Evolutionary conservation across 2,329 filamentous ascomycete genomes (phyloP).

Genomic region (Kalmusia sp.): DNA sequence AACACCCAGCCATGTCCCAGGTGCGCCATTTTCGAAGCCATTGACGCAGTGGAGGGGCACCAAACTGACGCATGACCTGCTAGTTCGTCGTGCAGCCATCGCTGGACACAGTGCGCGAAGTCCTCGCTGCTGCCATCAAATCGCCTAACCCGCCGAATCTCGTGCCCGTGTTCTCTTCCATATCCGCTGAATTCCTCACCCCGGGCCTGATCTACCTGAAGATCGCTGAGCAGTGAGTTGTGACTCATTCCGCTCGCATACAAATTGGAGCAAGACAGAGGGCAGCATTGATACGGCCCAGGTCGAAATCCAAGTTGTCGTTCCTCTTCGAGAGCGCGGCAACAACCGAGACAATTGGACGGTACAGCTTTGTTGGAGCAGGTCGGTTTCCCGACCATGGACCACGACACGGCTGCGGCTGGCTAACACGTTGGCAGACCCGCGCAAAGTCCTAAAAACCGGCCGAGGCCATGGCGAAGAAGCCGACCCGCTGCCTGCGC

Average conservation of each 20-base stretch:
- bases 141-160: constrained; percentile 73
- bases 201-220: constrained; percentile 96
- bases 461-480: constrained; percentile 86
- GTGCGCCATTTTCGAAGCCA: not conserved
- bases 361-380: constrained; percentile 94
- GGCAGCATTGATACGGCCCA: constrained; percentile 24
- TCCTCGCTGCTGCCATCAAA: constrained; percentile 60
- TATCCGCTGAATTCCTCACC: constrained; percentile 90
- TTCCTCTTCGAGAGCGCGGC: constrained; percentile 97
- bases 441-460: constrained; percentile 81
- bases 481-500: constrained; percentile 80
- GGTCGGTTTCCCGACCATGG: constrained; percentile 55
- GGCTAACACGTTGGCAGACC: constrained; percentile 51
- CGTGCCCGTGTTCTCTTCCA: constrained; percentile 81
- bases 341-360: constrained; percentile 86
- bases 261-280: not conserved
- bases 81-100: constrained; percentile 64
- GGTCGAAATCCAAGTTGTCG: constrained; percentile 75
- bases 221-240: constrained; percentile 72
- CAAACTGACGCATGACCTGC: constrained; percentile 38
- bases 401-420: not conserved
- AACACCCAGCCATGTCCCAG: not conserved
- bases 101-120: constrained; percentile 64
- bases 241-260: constrained; percentile 37
- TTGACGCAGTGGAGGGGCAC: constrained; percentile 4